Conservation (phyloP, 2,329 filamentous ascomycete genomes). For the Alternaria sp. region DNA sequence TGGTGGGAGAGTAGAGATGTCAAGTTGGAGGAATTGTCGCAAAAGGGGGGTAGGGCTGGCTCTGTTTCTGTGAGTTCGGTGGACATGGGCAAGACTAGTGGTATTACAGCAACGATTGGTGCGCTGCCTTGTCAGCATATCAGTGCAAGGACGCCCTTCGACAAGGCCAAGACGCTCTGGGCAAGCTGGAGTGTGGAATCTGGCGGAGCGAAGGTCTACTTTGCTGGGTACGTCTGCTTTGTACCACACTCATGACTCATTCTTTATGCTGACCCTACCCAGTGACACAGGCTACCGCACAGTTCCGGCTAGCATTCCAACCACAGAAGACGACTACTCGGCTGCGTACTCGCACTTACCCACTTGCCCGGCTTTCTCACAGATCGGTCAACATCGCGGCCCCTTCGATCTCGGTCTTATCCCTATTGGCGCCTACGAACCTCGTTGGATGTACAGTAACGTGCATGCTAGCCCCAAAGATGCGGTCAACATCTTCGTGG, state of each 20-base stretch:
- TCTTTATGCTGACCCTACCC: neutral
- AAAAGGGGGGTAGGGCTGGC: slow-evolving; percentile 1
- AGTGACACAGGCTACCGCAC: slow-evolving; percentile 90
- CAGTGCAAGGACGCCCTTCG: slow-evolving; percentile 70
- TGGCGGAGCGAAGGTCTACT: slow-evolving; percentile 80
- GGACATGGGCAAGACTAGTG: neutral
- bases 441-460: slow-evolving; percentile 73
- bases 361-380: slow-evolving; percentile 79
- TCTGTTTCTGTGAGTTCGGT: slow-evolving; percentile 10
- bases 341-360: slow-evolving; percentile 69
- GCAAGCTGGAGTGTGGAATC: slow-evolving; percentile 82
- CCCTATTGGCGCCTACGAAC: slow-evolving; percentile 88
- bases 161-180: slow-evolving; percentile 82
- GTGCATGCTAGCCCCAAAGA: slow-evolving; percentile 90
- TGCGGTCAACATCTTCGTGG: slow-evolving; percentile 85
- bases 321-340: slow-evolving; percentile 72
- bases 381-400: slow-evolving; percentile 80
- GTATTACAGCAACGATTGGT: slow-evolving; percentile 73
- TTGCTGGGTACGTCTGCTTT: slow-evolving; percentile 63
- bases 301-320: slow-evolving; percentile 68
- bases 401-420: slow-evolving; percentile 92
- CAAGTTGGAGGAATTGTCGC: slow-evolving; percentile 57
- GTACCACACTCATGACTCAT: neutral
- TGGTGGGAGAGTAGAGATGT: slow-evolving; percentile 91
- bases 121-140: slow-evolving; percentile 88